Evolutionary conservation across 2,329 filamentous ascomycete genomes (phyloP), one percentile per base, ranked within the genome.

Genomic region (Nannizziopsis barbatae): DNA sequence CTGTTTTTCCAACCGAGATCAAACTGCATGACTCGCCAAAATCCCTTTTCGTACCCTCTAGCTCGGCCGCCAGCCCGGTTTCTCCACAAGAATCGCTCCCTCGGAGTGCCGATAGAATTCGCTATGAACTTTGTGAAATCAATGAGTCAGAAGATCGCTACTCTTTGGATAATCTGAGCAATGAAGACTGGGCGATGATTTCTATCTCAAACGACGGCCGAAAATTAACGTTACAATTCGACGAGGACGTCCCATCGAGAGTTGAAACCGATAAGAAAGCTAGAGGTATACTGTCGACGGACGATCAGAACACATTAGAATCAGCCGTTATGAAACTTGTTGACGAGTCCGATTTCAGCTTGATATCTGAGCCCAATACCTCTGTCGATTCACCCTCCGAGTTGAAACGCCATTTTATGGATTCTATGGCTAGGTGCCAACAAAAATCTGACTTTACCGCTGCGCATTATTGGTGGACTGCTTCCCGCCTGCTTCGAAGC

Each of bases 401-500:
- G n/a, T 22, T 14, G 33, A 50, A 33, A 49, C 59, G 63, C 49
- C 56, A 61, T 12, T 69, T 70, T 53, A 80, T 83, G 54, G 81
- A 83, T 14, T 86, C 86, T 12, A 84, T 84, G 55, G 75, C 80
- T 0, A 83, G 86, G 61, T 88, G 85, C 48, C 80, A 85, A 56
- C 80, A 83, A 18, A 79, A 84, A 52, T 84, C 84, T 0, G 86
- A 94, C 61, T 95, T 88, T 58, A 80, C 92, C 43, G 83, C 83
- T 27, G 84, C 86, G 1, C 86, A 93, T 57, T 75, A 86, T 45
- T 95, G 90, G 70, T 90, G 85, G 80, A 84, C 83, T 61, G 88
- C 86, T 0, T 69, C 90, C 22, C 80, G 85, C 52, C 83, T 87
- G 53, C 74, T 94, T 14, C 78, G 79, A 20, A 45, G 56, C 75